These are phyloP conservation scores for Flaveria bidentis DNA, from an alignment of 129 eudicot genomes.

Conservation along the genomic window DNA sequence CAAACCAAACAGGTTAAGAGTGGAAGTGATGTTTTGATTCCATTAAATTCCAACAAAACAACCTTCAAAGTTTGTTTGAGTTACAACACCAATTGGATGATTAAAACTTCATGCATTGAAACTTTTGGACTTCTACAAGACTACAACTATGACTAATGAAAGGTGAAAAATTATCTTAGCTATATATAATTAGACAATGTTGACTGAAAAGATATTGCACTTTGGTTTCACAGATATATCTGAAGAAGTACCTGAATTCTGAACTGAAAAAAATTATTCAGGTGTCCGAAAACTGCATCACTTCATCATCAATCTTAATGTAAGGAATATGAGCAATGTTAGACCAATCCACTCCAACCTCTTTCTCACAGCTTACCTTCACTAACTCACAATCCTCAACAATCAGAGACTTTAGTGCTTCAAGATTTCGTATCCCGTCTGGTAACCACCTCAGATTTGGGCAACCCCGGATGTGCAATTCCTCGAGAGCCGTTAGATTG, in stretches of 20 bases:
- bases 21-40: too few species aligned
- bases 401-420: constrained; percentile 27
- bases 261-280: background rate
- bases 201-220: background rate
- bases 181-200: background rate
- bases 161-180: background rate
- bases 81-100: background rate
- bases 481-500: constrained; percentile 31
- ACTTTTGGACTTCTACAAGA: background rate
- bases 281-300: constrained; percentile 25
- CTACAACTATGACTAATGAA: background rate
- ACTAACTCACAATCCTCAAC: constrained; percentile 37
- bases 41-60: too few species aligned
- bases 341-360: constrained; percentile 39
- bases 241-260: constrained; percentile 22
- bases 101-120: background rate
- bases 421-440: constrained; percentile 32
- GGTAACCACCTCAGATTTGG: constrained; percentile 36
- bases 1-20: too few species aligned
- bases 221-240: constrained; percentile 10
- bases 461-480: constrained; percentile 29
- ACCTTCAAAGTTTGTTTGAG: too few species aligned
- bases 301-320: constrained; percentile 39
- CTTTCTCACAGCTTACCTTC: constrained; percentile 40
- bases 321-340: constrained; percentile 32